Evolutionary conservation across 305 asterid genomes (phyloP).

Genomic region (Euphrasia arctica): DNA sequence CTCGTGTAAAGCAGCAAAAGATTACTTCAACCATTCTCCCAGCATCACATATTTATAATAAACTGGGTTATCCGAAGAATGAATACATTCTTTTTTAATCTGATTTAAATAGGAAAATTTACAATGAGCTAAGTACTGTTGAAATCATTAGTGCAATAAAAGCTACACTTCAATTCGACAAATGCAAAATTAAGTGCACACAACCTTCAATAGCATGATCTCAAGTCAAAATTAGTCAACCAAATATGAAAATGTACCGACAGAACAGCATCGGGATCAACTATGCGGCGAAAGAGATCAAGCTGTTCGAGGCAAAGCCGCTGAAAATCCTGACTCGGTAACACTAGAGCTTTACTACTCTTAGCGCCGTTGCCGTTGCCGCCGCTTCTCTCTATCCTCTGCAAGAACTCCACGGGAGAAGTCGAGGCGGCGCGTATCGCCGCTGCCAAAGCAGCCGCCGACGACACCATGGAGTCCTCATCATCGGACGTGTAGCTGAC

Average conservation of each 20-base stretch:
- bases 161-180: background rate
- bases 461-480: slow-evolving; percentile 46
- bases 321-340: slow-evolving; percentile 89
- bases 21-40: background rate
- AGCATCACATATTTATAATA: slow-evolving; percentile 1
- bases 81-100: background rate
- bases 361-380: slow-evolving; percentile 27
- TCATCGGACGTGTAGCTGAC: slow-evolving; percentile 47
- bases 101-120: slow-evolving; percentile 4
- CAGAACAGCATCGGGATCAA: slow-evolving; percentile 65
- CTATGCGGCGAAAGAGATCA: slow-evolving; percentile 79
- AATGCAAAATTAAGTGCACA: slow-evolving; percentile 5
- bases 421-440: slow-evolving; percentile 72
- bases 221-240: background rate
- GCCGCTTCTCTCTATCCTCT: slow-evolving; percentile 55
- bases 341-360: slow-evolving; percentile 47
- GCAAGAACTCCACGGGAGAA: slow-evolving; percentile 83
- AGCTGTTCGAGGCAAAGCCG: slow-evolving; percentile 84
- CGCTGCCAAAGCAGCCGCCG: slow-evolving; percentile 78
- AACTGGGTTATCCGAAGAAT: background rate
- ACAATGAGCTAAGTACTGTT: background rate
- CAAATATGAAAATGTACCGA: slow-evolving; percentile 45
- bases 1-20: background rate
- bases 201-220: slow-evolving; percentile 12
- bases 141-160: slow-evolving; percentile 6